phyloP scores from a whole-genome alignment of 805 yeast genomes.

The Lipomyces mesembrius region DNA sequence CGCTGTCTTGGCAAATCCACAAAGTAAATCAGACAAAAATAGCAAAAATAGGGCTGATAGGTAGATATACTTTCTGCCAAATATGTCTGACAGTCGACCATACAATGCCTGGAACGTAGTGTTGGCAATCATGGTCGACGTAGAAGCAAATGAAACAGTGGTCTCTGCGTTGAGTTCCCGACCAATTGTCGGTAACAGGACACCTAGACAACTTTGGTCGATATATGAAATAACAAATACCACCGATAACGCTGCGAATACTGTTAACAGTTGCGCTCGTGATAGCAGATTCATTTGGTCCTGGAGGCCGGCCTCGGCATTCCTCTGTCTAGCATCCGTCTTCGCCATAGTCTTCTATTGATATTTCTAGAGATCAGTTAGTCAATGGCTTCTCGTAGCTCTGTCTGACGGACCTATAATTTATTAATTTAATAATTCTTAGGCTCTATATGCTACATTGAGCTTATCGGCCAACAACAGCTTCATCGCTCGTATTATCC shows the following conservation, averaged over 20 bases:
- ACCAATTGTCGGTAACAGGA: slow-evolving; percentile 63
- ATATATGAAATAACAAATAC: slow-evolving; percentile 59
- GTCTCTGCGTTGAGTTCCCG: slow-evolving; percentile 58
- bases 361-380: neutral
- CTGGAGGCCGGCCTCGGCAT: slow-evolving; percentile 17
- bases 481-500: too few species aligned
- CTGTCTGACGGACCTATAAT: too few species aligned
- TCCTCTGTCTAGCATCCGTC: neutral
- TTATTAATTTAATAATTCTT: too few species aligned
- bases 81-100: slow-evolving; percentile 70
- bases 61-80: slow-evolving; percentile 49
- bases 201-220: slow-evolving; percentile 65
- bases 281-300: slow-evolving; percentile 31
- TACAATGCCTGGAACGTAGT: slow-evolving; percentile 76
- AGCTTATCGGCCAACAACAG: too few species aligned
- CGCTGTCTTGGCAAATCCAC: slow-evolving; percentile 55
- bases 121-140: slow-evolving; percentile 68
- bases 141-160: slow-evolving; percentile 71
- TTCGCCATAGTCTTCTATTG: neutral
- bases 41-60: slow-evolving; percentile 51
- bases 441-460: too few species aligned
- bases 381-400: neutral
- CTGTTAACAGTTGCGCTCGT: slow-evolving; percentile 15
- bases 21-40: slow-evolving; percentile 54
- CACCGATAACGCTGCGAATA: slow-evolving; percentile 33